Evolutionary conservation across 208 protist species (phyloP).

Genomic region (Wallacemonas sp.): DNA sequence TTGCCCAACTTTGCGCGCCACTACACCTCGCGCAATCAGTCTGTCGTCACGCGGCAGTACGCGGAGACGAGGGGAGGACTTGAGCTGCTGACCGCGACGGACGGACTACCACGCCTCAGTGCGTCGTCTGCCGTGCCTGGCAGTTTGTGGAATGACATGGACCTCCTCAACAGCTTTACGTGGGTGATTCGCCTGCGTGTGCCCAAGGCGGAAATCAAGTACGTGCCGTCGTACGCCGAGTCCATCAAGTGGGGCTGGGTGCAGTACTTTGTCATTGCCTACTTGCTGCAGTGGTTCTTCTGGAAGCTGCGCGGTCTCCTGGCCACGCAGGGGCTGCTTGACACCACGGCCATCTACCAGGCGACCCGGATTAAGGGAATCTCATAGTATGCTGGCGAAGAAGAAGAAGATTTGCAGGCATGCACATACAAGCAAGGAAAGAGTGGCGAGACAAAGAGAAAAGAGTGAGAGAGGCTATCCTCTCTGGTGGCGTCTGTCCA

Average conservation of each 20-base stretch:
- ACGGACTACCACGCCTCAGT: not conserved
- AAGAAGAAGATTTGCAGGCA: not conserved
- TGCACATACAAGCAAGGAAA: too few relatives aligned
- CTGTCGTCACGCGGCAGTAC: conserved; percentile 37
- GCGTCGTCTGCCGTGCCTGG: conserved; percentile 22
- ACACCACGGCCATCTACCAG: conserved; percentile 54
- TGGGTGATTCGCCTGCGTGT: conserved; percentile 69
- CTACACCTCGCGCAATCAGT: conserved; percentile 69
- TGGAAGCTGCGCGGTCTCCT: conserved; percentile 70
- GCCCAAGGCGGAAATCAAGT: conserved; percentile 45
- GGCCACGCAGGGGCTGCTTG: conserved; percentile 54
- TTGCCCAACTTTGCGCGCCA: conserved; percentile 47
- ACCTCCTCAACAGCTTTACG: conserved; percentile 66
- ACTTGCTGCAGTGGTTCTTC: conserved; percentile 69
- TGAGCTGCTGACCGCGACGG: conserved; percentile 33
- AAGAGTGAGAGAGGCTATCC: not conserved
- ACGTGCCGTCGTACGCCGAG: conserved; percentile 68
- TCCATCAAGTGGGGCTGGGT: conserved; percentile 84
- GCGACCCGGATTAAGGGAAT: conserved; percentile 5
- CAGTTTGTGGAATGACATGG: conserved; percentile 60
- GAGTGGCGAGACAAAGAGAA: not conserved
- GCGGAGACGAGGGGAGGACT: conserved; percentile 48
- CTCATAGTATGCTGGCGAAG: not conserved
- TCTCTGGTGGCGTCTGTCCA: too few relatives aligned
- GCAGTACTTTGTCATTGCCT: conserved; percentile 83